Evolutionary conservation across 192 early-diverging fungal species (phyloP), one percentile per base, ranked within the genome.

Genomic region (Linnemannia exigua): DNA sequence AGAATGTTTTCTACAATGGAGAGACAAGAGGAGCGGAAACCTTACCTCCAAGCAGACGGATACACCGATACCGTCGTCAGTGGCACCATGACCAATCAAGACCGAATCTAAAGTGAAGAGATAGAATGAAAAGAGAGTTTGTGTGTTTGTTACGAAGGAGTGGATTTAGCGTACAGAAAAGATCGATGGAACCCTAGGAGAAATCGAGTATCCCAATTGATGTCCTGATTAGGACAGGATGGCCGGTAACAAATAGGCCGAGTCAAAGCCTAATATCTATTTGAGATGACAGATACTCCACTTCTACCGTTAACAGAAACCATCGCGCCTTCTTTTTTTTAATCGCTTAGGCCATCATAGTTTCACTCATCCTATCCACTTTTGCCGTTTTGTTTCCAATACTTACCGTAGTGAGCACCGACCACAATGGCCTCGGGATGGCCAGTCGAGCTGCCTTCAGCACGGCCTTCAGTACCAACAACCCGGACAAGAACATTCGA

Each of bases 31-130:
- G 28, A 28, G 3, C 16, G 41, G 7, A 25, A 37, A 71, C n/a
- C 47, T 35, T 79, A 90, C 89, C 86, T 94, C 94, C 41, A 95
- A 77, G n/a, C 89, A 91, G 7, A 91, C 90, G 33, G 89, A 88
- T 2, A 93, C 91, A 33, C 93, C 93, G 25, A 94, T 91, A 14
- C 94, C 94, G 69, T 94, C 93, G 70, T 95, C 94, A 36, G 91
- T 94, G 31, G 93, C 93, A 71, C 94, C 94, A 70, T 94, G 88
- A 79, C 93, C 93, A 74, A 93, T 90, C 4, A 93, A 89, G 5
- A 94, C 94, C 31, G 92, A 90, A 47, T 95, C 94, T 91, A 76
- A 66, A 36, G 37, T 33, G 31, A 48, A 70, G 28, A 37, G 36
- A 67, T 33, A 38, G 20, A 22, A 15, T 9, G 6, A 12, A 37